phyloP scores from a whole-genome alignment of 2,329 filamentous ascomycete species.

The Aspergillus ibericus region DNA sequence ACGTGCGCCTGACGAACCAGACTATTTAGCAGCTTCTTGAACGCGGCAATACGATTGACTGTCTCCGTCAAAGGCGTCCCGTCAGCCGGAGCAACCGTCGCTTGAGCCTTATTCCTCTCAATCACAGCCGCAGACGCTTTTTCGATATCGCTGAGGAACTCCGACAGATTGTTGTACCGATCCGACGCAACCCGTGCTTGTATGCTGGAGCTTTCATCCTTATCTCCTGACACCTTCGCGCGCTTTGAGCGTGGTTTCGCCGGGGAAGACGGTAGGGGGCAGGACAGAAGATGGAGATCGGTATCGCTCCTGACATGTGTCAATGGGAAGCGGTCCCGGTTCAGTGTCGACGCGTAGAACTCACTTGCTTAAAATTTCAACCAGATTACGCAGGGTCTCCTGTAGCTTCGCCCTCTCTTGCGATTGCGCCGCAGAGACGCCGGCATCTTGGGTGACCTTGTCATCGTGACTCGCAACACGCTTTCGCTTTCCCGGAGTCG shows the following conservation, averaged over 20 bases:
- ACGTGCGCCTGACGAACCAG: slow-evolving; percentile 64
- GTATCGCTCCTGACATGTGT: slow-evolving; percentile 41
- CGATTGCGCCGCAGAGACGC: slow-evolving; percentile 22
- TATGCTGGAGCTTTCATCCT: slow-evolving; percentile 36
- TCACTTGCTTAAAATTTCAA: slow-evolving; percentile 36
- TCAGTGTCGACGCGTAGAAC: background rate
- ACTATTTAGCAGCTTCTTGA: slow-evolving; percentile 63
- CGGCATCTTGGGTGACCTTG: slow-evolving; percentile 27
- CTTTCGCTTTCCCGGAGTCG: slow-evolving; percentile 45
- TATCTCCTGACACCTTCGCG: slow-evolving; percentile 41
- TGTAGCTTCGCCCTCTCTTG: slow-evolving; percentile 34
- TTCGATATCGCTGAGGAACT: slow-evolving; percentile 46
- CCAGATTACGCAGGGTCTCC: slow-evolving; percentile 37
- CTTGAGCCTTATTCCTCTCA: slow-evolving; percentile 36
- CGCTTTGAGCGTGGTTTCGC: slow-evolving; percentile 46
- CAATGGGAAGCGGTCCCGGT: slow-evolving; percentile 16
- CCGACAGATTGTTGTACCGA: slow-evolving; percentile 42
- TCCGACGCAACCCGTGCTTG: slow-evolving; percentile 39
- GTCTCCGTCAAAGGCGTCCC: slow-evolving; percentile 35
- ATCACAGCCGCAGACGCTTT: slow-evolving; percentile 39
- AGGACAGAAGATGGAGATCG: slow-evolving; percentile 45
- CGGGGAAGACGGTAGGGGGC: slow-evolving; percentile 36
- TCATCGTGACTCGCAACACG: slow-evolving; percentile 37
- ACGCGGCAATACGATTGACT: slow-evolving; percentile 52
- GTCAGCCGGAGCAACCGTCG: slow-evolving; percentile 27